A percentile compares a stretch with the other conserved stretches of the same genome.
Conservation (phyloP, 2,329 filamentous ascomycete genomes). For the Ceratocystis lukuohia region DNA sequence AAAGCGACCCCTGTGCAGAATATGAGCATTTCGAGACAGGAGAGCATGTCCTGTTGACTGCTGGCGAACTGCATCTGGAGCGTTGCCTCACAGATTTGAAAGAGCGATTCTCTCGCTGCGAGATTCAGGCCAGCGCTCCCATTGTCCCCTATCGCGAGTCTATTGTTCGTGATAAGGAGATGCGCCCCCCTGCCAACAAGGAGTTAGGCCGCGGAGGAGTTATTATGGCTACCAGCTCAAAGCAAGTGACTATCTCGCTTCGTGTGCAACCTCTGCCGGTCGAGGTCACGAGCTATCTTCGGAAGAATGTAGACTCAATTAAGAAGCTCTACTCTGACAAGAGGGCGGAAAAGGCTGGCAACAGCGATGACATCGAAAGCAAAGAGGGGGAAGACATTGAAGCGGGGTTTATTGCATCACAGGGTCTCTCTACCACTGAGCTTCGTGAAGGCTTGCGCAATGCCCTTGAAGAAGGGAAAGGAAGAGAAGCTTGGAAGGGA, state of each 20-base stretch:
- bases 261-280: conserved; percentile 65
- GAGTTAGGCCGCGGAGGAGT: conserved; percentile 75
- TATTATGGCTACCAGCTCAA: conserved; percentile 63
- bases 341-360: conserved; percentile 34
- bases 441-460: conserved; percentile 60
- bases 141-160: conserved; percentile 95
- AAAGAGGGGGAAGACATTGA: conserved; percentile 34
- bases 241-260: conserved; percentile 66
- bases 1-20: conserved; percentile 89
- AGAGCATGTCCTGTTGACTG: conserved; percentile 88
- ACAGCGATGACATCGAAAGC: conserved; percentile 27
- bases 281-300: conserved; percentile 70
- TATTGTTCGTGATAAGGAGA: conserved; percentile 75
- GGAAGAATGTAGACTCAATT: conserved; percentile 66
- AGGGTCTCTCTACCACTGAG: conserved; percentile 56
- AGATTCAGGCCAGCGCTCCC: conserved; percentile 83
- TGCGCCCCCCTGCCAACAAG: conserved; percentile 76
- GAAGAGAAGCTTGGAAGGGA: conserved; percentile 62
- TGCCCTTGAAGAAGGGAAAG: conserved; percentile 57
- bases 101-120: conserved; percentile 84
- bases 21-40: conserved; percentile 89
- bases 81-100: conserved; percentile 84
- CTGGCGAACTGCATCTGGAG: conserved; percentile 87
- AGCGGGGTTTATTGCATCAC: conserved; percentile 44
- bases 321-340: conserved; percentile 65